A percentile compares a stretch with the other conserved stretches of the same genome.
Evolutionary conservation across 352 stramenopile species (phyloP).

Genomic region (Elongisporangium senticosum): DNA sequence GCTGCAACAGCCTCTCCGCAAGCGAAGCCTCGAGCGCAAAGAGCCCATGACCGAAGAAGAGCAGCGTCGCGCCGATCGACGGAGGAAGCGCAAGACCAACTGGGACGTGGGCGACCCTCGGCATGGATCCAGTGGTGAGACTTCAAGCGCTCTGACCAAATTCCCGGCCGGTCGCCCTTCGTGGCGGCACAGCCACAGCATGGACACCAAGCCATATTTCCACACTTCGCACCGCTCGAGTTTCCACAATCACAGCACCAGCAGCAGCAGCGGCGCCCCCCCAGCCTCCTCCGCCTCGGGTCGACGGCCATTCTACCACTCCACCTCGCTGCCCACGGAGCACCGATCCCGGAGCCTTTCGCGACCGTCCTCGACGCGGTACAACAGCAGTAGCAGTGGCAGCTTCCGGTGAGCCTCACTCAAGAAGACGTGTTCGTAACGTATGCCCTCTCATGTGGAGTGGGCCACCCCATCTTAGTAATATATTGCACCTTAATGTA

Average conservation of each 20-base stretch:
- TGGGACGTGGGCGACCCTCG: slow-evolving; percentile 81
- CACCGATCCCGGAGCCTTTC: slow-evolving; percentile 37
- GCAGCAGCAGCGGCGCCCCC: slow-evolving; percentile 3
- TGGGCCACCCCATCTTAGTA: not conserved
- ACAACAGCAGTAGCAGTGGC: slow-evolving; percentile 19
- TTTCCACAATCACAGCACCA: slow-evolving; percentile 22
- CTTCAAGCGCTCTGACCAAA: slow-evolving; percentile 33
- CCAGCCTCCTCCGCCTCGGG: slow-evolving; percentile 8
- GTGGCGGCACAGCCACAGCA: slow-evolving; percentile 61
- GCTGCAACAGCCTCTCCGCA: slow-evolving; percentile 5
- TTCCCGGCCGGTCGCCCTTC: slow-evolving; percentile 44
- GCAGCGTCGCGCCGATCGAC: slow-evolving; percentile 50
- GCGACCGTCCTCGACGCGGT: slow-evolving; percentile 28
- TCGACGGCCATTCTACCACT: slow-evolving; percentile 40
- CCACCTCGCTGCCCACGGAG: slow-evolving; percentile 43
- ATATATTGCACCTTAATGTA: slow-evolving; percentile 1
- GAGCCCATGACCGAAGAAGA: slow-evolving; percentile 46
- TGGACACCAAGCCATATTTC: slow-evolving; percentile 51
- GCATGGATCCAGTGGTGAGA: slow-evolving; percentile 28
- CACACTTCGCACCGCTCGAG: slow-evolving; percentile 27
- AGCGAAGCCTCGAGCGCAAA: slow-evolving; percentile 34
- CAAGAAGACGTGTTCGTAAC: not conserved
- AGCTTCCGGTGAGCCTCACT: slow-evolving; percentile 10
- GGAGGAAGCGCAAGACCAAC: slow-evolving; percentile 67
- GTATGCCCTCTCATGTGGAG: not conserved